Conservation (phyloP, 139 green algal genomes). For the Ostreobium quekettii region DNA sequence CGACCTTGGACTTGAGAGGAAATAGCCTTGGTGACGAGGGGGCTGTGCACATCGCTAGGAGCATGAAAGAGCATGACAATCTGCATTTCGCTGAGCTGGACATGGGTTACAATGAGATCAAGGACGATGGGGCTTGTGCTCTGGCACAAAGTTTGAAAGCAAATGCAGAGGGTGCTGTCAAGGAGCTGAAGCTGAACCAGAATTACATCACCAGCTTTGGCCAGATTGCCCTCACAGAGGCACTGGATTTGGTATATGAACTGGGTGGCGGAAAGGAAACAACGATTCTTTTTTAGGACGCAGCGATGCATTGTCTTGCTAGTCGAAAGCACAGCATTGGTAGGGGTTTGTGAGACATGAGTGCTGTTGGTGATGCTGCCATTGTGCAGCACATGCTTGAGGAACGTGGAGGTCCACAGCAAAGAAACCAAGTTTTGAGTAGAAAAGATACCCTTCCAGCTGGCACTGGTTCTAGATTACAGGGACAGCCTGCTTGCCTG, state of each 20-base stretch:
- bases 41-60: constrained; percentile 45
- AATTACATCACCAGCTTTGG: constrained; percentile 95
- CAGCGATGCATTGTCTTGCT: no score
- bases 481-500: no score
- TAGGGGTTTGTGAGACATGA: no score
- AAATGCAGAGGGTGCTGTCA: constrained; percentile 70
- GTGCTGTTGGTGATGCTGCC: no score
- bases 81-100: constrained; percentile 78
- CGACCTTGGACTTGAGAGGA: constrained; percentile 81
- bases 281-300: constrained; percentile 70
- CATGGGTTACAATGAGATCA: constrained; percentile 98
- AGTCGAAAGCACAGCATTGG: no score
- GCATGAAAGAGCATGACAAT: constrained; percentile 58
- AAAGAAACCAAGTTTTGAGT: no score
- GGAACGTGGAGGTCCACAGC: no score
- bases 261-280: constrained; percentile 66
- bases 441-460: no score
- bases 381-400: no score
- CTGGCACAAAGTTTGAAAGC: constrained; percentile 82
- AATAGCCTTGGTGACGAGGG: constrained; percentile 85
- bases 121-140: constrained; percentile 92
- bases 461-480: no score
- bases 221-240: constrained; percentile 85
- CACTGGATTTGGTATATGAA: constrained; percentile 91
- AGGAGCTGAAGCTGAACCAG: constrained; percentile 76